Evolutionary conservation across 441 rosid species (phyloP).

Genomic region (Monsonia emarginata): DNA sequence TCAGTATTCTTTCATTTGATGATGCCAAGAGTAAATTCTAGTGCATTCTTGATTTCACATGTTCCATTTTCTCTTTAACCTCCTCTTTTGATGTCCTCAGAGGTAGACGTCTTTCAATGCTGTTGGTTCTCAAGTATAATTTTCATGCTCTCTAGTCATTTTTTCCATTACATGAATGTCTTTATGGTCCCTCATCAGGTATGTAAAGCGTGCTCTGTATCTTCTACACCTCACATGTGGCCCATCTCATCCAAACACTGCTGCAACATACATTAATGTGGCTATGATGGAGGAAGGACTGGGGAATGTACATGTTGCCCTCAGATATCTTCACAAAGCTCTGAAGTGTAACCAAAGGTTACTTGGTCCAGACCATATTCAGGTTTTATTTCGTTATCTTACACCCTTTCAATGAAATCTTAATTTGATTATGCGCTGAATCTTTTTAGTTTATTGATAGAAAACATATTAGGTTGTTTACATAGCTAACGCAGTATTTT

Average conservation of each 20-base stretch:
- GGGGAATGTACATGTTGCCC: constrained; percentile 69
- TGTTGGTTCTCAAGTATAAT: not conserved
- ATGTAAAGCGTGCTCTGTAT: constrained; percentile 64
- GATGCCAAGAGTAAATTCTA: not conserved
- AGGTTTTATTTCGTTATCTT: constrained; percentile 29
- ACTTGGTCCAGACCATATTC: constrained; percentile 71
- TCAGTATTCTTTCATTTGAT: not conserved
- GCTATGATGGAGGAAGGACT: constrained; percentile 85
- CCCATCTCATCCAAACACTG: constrained; percentile 72
- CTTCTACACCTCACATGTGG: constrained; percentile 73
- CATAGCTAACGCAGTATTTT: not conserved
- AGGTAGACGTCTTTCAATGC: not conserved
- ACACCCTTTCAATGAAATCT: not conserved
- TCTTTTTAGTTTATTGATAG: not conserved
- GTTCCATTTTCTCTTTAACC: not conserved
- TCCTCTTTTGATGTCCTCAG: not conserved
- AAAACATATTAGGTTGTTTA: not conserved
- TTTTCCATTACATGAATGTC: not conserved
- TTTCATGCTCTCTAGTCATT: not conserved
- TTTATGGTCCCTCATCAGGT: constrained; percentile 29
- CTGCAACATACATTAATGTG: constrained; percentile 73
- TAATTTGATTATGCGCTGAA: not conserved
- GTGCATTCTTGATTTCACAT: not conserved
- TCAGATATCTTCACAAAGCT: constrained; percentile 74
- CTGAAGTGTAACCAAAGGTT: constrained; percentile 69